These are phyloP conservation scores for Periconia macrospinosa DNA, from an alignment of 2,329 filamentous ascomycete species.

Conservation along the genomic window DNA sequence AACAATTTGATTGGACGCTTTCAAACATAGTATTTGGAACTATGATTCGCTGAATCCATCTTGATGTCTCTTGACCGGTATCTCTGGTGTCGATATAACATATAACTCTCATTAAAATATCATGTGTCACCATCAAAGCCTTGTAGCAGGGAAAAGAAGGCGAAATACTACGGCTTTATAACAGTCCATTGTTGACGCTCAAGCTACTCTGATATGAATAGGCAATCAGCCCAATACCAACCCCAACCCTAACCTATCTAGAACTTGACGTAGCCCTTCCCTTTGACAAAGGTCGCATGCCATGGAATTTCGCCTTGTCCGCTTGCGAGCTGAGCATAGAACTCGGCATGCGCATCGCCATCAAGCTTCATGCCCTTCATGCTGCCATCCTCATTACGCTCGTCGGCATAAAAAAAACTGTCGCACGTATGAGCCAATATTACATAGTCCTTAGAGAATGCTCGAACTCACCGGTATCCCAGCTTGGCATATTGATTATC, in stretches of 20 bases:
- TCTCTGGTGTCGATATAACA: too few species aligned
- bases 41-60: too few species aligned
- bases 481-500: not conserved
- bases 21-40: too few species aligned
- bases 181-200: too few species aligned
- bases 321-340: slow-evolving; percentile 34
- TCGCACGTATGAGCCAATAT: not conserved
- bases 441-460: not conserved
- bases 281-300: slow-evolving; percentile 42
- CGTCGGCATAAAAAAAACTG: slow-evolving; percentile 54
- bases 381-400: slow-evolving; percentile 48
- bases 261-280: slow-evolving; percentile 33
- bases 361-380: slow-evolving; percentile 26
- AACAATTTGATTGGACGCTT: too few species aligned
- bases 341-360: slow-evolving; percentile 39
- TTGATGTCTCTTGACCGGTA: too few species aligned
- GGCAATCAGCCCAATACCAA: too few species aligned
- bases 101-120: too few species aligned
- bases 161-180: too few species aligned
- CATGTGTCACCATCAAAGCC: too few species aligned
- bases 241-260: not conserved
- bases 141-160: too few species aligned
- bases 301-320: slow-evolving; percentile 31
- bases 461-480: slow-evolving; percentile 1
- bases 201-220: not conserved